A percentile compares a stretch with the other conserved stretches of the same genome.
Evolutionary conservation across 2,329 filamentous ascomycete genomes (phyloP).

Genomic region (Trichophyton benhamiae): DNA sequence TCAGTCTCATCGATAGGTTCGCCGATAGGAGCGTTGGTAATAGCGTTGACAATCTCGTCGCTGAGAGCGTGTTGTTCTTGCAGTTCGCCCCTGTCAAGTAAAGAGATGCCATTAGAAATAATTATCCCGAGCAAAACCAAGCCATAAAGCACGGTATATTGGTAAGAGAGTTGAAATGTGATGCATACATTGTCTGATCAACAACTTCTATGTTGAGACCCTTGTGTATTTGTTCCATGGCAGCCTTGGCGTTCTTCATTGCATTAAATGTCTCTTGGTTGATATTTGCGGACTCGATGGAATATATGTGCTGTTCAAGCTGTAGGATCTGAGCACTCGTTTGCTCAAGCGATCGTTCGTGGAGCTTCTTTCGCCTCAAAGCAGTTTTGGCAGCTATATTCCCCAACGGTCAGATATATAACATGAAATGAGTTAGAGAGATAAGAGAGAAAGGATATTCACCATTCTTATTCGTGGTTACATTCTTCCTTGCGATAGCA

Average conservation of each 20-base stretch:
- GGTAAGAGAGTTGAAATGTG: not conserved
- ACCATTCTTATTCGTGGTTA: constrained; percentile 85
- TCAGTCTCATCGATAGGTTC: constrained; percentile 73
- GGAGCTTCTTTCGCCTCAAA: constrained; percentile 83
- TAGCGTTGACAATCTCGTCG: constrained; percentile 80
- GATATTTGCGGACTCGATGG: constrained; percentile 96
- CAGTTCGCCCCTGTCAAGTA: constrained; percentile 59
- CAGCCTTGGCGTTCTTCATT: constrained; percentile 80
- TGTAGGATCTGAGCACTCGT: constrained; percentile 81
- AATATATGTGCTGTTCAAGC: constrained; percentile 87
- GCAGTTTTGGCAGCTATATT: constrained; percentile 72
- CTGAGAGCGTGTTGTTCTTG: constrained; percentile 86
- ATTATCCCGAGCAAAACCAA: not conserved
- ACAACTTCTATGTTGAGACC: constrained; percentile 89
- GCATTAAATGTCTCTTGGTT: constrained; percentile 91
- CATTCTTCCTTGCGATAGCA: constrained; percentile 73
- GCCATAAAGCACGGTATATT: not conserved
- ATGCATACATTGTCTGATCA: constrained; percentile 77
- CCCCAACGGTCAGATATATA: not conserved
- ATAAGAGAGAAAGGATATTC: constrained; percentile 24
- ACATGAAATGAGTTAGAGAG: not conserved
- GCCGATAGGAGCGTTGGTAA: constrained; percentile 57
- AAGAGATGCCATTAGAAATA: constrained; percentile 5
- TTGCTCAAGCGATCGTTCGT: constrained; percentile 84
- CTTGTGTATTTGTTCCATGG: constrained; percentile 88